Conservation (phyloP, 2,329 filamentous ascomycete genomes). For the Penicillium sp. region DNA sequence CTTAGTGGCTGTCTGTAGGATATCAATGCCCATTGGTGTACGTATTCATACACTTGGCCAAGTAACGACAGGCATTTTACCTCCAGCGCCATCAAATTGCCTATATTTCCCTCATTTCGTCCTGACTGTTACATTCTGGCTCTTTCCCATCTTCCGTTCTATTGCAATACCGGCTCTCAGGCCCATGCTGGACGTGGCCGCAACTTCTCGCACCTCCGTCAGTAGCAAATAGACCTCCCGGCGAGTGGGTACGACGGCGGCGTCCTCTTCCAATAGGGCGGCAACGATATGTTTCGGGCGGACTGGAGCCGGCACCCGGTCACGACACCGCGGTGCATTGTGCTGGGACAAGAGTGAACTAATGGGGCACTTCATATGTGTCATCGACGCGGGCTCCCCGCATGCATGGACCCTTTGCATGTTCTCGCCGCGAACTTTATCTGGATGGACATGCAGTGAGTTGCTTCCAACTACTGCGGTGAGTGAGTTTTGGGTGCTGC, state of each 20-base stretch:
- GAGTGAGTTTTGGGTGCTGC: neutral
- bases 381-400: slow-evolving; percentile 2
- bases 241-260: neutral
- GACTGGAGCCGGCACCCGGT: neutral
- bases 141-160: neutral
- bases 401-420: slow-evolving; percentile 5
- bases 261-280: neutral
- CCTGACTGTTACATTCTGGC: neutral
- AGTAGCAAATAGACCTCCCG: neutral
- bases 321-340: neutral
- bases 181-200: neutral
- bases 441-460: slow-evolving; percentile 9
- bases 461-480: neutral
- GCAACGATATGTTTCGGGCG: neutral
- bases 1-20: neutral
- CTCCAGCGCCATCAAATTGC: neutral
- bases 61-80: neutral
- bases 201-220: neutral
- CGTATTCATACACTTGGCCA: no score
- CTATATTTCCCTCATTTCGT: no score
- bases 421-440: slow-evolving; percentile 5
- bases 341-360: slow-evolving; percentile 1
- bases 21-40: neutral
- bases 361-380: slow-evolving; percentile 5
- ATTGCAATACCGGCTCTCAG: neutral